Percentiles rank a stretch among this genome's conserved stretches.
phyloP scores from a whole-genome alignment of 108 stramenopile species.

The Chaetoceros tenuissimus region DNA sequence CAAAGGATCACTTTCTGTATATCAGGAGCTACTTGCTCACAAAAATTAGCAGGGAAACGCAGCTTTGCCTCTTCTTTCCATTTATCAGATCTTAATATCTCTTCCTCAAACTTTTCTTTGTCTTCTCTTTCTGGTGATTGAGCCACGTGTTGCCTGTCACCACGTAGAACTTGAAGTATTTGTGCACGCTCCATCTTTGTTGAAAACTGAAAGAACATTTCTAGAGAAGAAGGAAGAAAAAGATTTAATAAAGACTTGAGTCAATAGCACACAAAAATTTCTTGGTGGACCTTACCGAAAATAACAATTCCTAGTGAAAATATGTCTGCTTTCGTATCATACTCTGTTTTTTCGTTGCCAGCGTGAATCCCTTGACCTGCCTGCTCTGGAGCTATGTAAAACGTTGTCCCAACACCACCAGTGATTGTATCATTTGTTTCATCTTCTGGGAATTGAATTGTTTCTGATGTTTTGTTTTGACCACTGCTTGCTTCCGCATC shows the following conservation, averaged over 20 bases:
- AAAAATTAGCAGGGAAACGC: constrained; percentile 49
- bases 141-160: constrained; percentile 11
- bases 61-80: constrained; percentile 19
- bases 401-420: constrained; percentile 73
- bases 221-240: too few species aligned
- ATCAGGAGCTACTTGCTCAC: constrained; percentile 32
- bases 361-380: constrained; percentile 10
- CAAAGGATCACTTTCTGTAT: constrained; percentile 65
- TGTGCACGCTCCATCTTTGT: constrained; percentile 50
- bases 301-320: constrained; percentile 65
- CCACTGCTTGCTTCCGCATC: neutral
- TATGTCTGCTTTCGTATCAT: constrained; percentile 75
- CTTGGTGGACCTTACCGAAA: constrained; percentile 69
- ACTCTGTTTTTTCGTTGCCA: constrained; percentile 26
- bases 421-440: constrained; percentile 50
- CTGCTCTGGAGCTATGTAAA: constrained; percentile 64
- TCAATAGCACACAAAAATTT: too few species aligned
- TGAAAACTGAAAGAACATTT: constrained; percentile 5
- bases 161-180: constrained; percentile 35
- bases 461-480: neutral
- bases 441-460: constrained; percentile 2
- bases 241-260: neutral
- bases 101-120: constrained; percentile 17
- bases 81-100: constrained; percentile 11
- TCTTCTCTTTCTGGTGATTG: constrained; percentile 21